Conservation (phyloP, 768 basidiomycete genomes). For the Mycena galopus region DNA sequence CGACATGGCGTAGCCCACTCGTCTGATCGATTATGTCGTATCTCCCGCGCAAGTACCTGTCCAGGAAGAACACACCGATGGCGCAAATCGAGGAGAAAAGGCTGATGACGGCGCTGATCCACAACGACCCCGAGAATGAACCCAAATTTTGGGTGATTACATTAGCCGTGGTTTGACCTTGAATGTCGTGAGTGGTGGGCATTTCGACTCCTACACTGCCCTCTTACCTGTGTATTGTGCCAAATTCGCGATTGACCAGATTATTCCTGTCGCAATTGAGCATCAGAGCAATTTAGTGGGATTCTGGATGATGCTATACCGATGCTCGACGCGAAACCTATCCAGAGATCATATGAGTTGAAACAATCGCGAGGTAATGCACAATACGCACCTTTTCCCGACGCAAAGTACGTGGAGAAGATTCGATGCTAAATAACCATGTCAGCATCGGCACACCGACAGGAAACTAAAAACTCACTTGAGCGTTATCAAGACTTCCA, state of each 20-base stretch:
- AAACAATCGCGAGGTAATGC: slow-evolving; percentile 35
- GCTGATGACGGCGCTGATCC: slow-evolving; percentile 55
- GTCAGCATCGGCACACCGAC: not conserved
- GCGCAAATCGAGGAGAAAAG: slow-evolving; percentile 55
- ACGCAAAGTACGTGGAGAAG: slow-evolving; percentile 58
- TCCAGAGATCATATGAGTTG: slow-evolving; percentile 3
- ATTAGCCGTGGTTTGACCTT: slow-evolving; percentile 57
- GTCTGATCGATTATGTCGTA: slow-evolving; percentile 55
- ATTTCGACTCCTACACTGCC: not conserved
- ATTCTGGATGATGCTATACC: slow-evolving; percentile 7
- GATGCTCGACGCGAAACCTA: slow-evolving; percentile 9
- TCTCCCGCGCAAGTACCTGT: slow-evolving; percentile 49
- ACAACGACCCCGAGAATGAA: slow-evolving; percentile 57
- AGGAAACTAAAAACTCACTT: slow-evolving; percentile 27
- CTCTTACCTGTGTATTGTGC: slow-evolving; percentile 46
- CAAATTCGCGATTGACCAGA: slow-evolving; percentile 52
- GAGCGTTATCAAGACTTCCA: slow-evolving; percentile 57
- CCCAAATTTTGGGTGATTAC: slow-evolving; percentile 53
- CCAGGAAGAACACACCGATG: slow-evolving; percentile 50
- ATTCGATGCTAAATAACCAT: slow-evolving; percentile 47
- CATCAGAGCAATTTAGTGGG: not conserved
- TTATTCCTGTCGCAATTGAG: slow-evolving; percentile 3
- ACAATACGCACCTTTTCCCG: slow-evolving; percentile 55
- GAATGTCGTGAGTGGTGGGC: slow-evolving; percentile 28
- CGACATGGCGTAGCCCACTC: slow-evolving; percentile 45